These are phyloP conservation scores for Fusarium sp. DNA, from an alignment of 2,329 filamentous ascomycete genomes.

Conservation along the genomic window DNA sequence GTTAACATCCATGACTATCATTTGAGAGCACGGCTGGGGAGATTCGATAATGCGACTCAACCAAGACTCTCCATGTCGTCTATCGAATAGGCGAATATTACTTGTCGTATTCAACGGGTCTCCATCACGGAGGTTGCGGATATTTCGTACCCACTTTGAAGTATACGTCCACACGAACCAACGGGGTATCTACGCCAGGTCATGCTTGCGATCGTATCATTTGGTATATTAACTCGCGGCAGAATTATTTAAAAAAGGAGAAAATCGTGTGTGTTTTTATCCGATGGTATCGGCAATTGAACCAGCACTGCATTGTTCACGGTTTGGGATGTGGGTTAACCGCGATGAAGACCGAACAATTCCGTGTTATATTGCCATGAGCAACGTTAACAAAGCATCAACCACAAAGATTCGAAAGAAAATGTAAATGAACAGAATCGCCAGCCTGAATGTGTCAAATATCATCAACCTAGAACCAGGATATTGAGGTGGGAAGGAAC, in stretches of 20 bases:
- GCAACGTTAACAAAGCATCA: not conserved
- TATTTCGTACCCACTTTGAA: not conserved
- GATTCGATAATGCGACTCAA: not conserved
- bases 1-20: not conserved
- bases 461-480: accelerated
- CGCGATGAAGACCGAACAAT: accelerated
- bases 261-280: not conserved
- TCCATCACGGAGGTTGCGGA: not conserved
- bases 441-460: accelerated
- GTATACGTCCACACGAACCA: not conserved
- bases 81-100: not conserved
- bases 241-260: accelerated
- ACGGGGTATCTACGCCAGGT: not conserved
- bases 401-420: not conserved
- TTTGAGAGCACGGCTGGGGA: not conserved
- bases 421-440: not conserved
- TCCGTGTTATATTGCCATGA: accelerated
- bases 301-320: accelerated
- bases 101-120: not conserved
- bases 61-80: not conserved
- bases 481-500: accelerated
- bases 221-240: not conserved
- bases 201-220: not conserved
- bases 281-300: not conserved
- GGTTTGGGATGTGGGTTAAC: too few species aligned